Evolutionary conservation across 331 rosid species (phyloP), one percentile per base, ranked within the genome.

Genomic region (Saraca asoca): DNA sequence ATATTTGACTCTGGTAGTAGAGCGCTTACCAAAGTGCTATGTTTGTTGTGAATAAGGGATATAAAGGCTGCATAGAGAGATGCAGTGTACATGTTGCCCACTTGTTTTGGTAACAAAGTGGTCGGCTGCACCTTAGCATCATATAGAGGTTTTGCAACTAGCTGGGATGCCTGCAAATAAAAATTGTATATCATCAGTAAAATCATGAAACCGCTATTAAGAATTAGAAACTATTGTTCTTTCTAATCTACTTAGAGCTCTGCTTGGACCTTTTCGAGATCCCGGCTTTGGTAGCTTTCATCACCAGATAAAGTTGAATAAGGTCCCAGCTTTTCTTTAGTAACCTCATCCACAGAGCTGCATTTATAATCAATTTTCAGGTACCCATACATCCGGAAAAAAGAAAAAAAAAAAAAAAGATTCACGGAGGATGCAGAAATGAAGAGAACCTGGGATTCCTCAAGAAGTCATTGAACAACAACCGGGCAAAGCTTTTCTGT

Each of bases 11-110:
- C 4, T 18, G 41, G 34, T 63, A 19, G 64, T 19, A 24, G 51
- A 74, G 72, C 7, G 72, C 64, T 78, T 72, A 94, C 99, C 99
- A 94, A 62, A 69, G 87, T 37, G 66, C 66, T 85, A 20, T 83
- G 68, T 63, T 88, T 90, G 74, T 86, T 85, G 82, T 94, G 99
- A 55, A 94, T 72, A 55, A 94, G 95, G 61, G 99, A 90, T 39
- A 80, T 94, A 75, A 90, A 90, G 70, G 99, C 99, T 12, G 99
- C 99, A 70, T 94, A 94, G 51, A 94, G 80, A 69, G 99, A 94
- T 11, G 99, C 99, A n/a, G 99, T 94, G 81, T 94, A 94, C 97
- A 94, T 90, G 84, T 94, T 94, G 68, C 99, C 99, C 16, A 90
- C 89, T 90, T 86, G 92, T 85, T 94, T 94, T 50, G 99, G 99